Base-by-base conservation (phyloP, 139 green algal species). In the Nannochloris sp. region DNA sequence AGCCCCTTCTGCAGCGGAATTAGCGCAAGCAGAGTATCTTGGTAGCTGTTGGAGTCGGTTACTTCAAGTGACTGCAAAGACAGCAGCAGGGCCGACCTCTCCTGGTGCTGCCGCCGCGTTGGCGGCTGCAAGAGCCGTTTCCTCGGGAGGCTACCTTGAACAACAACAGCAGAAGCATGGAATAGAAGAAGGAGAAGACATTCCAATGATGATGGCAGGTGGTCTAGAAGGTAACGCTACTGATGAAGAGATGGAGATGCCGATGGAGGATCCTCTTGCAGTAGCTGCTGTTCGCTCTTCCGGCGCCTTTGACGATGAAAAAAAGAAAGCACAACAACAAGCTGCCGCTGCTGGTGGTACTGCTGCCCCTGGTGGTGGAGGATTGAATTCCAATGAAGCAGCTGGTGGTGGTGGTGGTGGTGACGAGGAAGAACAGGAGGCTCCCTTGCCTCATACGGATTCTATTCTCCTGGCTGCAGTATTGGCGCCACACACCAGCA, bases 21-120 rank as follows among this genome's bases (percentile, higher is more conserved):
- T 55, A n/a, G 38, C 37, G 0, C 32, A 45, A 4, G 78, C 72
- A 0, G 6, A 45, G 4, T 89, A 90, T 69, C 74, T 91, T 10
- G 15, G 73, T 8, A 38, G 33, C 48, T 88, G 83, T 80, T 31
- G 92, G 37, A 39, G 60, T 15, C 62, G 88, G 23, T 62, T 95
- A 29, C 62, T 60, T 4, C 68, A 78, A 7, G 27, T 81, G 19
- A 47, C 61, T 31, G 53, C 19, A 38, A 7, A 4, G 7, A 15
- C n/a, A 32, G 42, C 15, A 19, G 34, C 34, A 12, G 62, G 1
- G 44, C 47, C 0, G 39, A 34, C 4, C 15, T 33, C 24, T 46
- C 46, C 54, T 10, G 39, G 29, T 8, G 25, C 53, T 19, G 47
- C 71, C 33, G 48, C 60, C 32, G 34, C 60, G 29, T 13, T 27